Conservation (phyloP, 2,329 filamentous ascomycete genomes). For the Ascochyta lentis region DNA sequence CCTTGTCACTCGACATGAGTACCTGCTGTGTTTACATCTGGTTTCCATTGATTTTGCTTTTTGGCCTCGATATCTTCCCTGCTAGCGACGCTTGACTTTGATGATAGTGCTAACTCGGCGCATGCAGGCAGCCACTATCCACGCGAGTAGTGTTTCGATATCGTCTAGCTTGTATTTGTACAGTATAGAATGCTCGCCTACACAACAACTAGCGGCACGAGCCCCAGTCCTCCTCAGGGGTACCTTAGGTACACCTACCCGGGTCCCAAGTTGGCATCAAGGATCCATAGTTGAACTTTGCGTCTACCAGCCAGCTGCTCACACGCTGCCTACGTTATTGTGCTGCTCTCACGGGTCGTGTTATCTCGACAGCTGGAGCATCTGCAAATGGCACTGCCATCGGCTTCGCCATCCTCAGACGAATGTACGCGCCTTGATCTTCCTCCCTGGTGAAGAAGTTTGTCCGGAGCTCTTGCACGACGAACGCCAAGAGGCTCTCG, state of each 20-base stretch:
- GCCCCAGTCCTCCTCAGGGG: constrained; percentile 3
- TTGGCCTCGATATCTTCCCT: not conserved
- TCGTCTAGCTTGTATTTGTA: not conserved
- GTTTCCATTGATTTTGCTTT: not conserved
- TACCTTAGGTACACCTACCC: not conserved
- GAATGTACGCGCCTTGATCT: constrained; percentile 59
- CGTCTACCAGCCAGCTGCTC: not conserved
- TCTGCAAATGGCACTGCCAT: constrained; percentile 76
- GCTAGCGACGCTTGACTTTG: not conserved
- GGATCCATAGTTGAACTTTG: constrained; percentile 2
- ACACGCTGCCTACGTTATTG: not conserved
- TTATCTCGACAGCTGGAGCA: constrained; percentile 70
- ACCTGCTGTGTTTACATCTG: not conserved
- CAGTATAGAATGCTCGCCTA: constrained; percentile 12
- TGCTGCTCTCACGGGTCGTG: constrained; percentile 29
- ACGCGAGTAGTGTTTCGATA: constrained; percentile 9
- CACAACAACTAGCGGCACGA: constrained; percentile 11
- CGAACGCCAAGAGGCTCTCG: constrained; percentile 51
- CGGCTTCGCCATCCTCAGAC: constrained; percentile 72
- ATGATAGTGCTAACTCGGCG: constrained; percentile 1
- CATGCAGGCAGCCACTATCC: constrained; percentile 12
- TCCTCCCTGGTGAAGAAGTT: constrained; percentile 43
- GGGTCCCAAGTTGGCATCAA: not conserved
- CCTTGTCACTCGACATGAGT: not conserved
- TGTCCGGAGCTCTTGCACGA: constrained; percentile 51